A percentile compares a stretch with the other conserved stretches of the same genome.
phyloP scores from a whole-genome alignment of 2,329 filamentous ascomycete species.

The Xylariaceae sp. region DNA sequence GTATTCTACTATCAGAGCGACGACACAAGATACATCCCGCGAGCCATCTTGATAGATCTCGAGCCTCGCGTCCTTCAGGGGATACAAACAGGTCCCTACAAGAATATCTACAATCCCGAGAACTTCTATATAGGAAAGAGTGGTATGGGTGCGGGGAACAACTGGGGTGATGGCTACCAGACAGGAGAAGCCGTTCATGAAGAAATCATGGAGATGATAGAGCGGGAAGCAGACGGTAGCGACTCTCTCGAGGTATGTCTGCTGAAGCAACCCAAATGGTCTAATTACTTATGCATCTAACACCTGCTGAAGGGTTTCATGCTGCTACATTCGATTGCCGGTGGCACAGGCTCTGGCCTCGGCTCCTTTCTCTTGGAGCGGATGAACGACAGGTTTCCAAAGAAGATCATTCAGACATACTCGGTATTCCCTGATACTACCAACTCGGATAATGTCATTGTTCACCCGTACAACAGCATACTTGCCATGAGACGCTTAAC shows the following conservation, averaged over 20 bases:
- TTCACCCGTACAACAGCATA: constrained; percentile 97
- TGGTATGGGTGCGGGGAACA: constrained; percentile 92
- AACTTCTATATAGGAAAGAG: constrained; percentile 98
- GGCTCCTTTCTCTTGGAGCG: constrained; percentile 93
- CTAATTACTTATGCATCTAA: constrained; percentile 25
- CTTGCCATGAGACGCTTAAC: constrained; percentile 88
- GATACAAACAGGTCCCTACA: constrained; percentile 92
- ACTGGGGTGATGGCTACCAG: constrained; percentile 96
- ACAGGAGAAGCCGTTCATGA: constrained; percentile 90
- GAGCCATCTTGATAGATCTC: constrained; percentile 92
- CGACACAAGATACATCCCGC: constrained; percentile 96
- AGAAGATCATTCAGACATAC: constrained; percentile 99
- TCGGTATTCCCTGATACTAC: constrained; percentile 96
- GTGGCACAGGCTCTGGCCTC: constrained; percentile 93
- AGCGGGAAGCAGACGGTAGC: constrained; percentile 95
- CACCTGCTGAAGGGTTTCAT: constrained; percentile 75
- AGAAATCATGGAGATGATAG: constrained; percentile 99
- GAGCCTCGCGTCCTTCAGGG: constrained; percentile 91
- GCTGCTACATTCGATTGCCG: constrained; percentile 97
- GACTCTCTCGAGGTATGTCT: constrained; percentile 83
- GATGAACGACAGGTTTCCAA: constrained; percentile 95
- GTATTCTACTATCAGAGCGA: constrained; percentile 99
- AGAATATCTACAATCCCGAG: constrained; percentile 99
- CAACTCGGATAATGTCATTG: constrained; percentile 85
- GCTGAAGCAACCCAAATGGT: too few species aligned